Base-by-base conservation (phyloP, 306 rosid genomes). In the Dryas alaskensis region DNA sequence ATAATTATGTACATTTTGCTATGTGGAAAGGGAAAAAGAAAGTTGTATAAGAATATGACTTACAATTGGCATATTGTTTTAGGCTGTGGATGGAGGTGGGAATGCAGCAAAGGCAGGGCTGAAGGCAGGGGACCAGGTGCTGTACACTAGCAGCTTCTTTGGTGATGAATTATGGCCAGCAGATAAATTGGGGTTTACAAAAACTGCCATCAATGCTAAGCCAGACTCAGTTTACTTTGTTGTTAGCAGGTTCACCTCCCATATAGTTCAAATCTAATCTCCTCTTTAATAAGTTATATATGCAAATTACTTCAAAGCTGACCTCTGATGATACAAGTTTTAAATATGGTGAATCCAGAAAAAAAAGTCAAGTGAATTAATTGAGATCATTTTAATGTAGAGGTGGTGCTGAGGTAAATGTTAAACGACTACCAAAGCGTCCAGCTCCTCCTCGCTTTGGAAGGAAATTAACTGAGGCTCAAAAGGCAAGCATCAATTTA, bases 121-220 rank as follows among this genome's bases (percentile, higher is more conserved):
- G 14, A 92, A 92, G 77, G 22, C 84, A 60, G 99, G 98, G 60
- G 99, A 94, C 48, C 99, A 94, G 73, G 99, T 94, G 5, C 80
- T 94, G 11, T 94, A 94, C 74, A 94, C 98, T 6, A 94, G 99
- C 85, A 92, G 99, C 82, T 92, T 94, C 89, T 94, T 94, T 75
- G 99, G 99, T 45, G 99, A 94, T 86, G 99, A 94, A 79, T 82
- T 94, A 54, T 94, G 99, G 99, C 99, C 99, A 2, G 99, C 99
- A 0, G 99, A 92, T 89, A 94, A 94, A 87, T 86, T 94, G 49
- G 99, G 99, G n/a, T 92, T 92, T 25, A 94, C 98, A 19, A 94
- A 94, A 86, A 94, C 99, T 25, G 99, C 98, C 39, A 80, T 92
- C 76, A 91, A 94, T 81, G 99, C 99, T 19, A 92, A 92, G 87